Conservation (phyloP, 257 asterid species). For the Przewalskia tangutica region DNA sequence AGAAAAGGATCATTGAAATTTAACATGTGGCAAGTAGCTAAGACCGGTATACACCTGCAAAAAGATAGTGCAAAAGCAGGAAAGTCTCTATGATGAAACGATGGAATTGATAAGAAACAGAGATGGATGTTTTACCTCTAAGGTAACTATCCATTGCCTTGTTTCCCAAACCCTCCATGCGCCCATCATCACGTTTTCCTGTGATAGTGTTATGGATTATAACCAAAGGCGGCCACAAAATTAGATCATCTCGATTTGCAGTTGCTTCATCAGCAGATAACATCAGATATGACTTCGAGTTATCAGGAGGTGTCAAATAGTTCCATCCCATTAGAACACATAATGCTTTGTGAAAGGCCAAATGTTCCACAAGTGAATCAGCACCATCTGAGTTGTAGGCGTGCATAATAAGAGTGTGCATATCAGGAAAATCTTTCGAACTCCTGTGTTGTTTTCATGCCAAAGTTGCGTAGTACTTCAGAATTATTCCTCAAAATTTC, state of each 20-base stretch:
- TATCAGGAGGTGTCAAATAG: slow-evolving; percentile 66
- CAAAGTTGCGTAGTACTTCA: slow-evolving; percentile 40
- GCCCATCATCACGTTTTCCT: slow-evolving; percentile 81
- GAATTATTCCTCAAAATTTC: slow-evolving; percentile 2
- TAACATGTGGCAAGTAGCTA: not conserved
- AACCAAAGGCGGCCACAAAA: slow-evolving; percentile 95
- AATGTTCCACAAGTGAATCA: slow-evolving; percentile 68
- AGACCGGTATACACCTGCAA: not conserved
- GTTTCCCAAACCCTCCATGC: slow-evolving; percentile 97
- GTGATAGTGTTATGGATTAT: slow-evolving; percentile 78
- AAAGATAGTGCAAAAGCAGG: not conserved
- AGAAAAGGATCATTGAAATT: not conserved
- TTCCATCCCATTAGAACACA: slow-evolving; percentile 97
- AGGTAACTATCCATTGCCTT: slow-evolving; percentile 84
- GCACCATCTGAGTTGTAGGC: slow-evolving; percentile 58
- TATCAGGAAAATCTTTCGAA: slow-evolving; percentile 64
- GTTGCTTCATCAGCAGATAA: slow-evolving; percentile 66
- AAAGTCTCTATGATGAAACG: slow-evolving; percentile 17
- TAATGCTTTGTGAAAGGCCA: slow-evolving; percentile 85
- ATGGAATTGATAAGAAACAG: slow-evolving; percentile 18
- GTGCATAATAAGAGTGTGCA: slow-evolving; percentile 84
- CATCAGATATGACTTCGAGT: slow-evolving; percentile 74
- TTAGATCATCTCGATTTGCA: slow-evolving; percentile 66
- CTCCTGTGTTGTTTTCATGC: slow-evolving; percentile 70
- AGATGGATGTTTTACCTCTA: slow-evolving; percentile 59